Evolutionary conservation across 768 basidiomycete species (phyloP).

Genomic region (Naganishia vishniacii): DNA sequence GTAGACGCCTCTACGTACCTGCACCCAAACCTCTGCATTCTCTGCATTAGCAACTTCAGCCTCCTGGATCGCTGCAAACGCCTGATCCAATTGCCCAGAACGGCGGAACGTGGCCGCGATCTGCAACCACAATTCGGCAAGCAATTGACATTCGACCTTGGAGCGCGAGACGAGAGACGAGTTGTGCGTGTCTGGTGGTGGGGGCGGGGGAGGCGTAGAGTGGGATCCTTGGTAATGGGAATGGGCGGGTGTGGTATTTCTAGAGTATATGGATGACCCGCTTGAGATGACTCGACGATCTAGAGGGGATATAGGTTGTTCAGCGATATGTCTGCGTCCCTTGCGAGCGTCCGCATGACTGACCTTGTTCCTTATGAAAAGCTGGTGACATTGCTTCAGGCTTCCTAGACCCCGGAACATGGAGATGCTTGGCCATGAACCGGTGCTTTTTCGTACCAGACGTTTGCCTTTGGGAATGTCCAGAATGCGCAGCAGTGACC

Average conservation of each 20-base stretch:
- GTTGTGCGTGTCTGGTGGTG: conserved; percentile 49
- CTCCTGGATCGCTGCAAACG: conserved; percentile 84
- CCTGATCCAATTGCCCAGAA: conserved; percentile 81
- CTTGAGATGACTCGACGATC: conserved; percentile 36
- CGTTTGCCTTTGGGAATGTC: conserved; percentile 22
- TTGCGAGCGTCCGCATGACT: too few relatives aligned
- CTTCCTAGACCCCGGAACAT: conserved; percentile 33
- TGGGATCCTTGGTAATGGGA: conserved; percentile 34
- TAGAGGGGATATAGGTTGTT: not conserved
- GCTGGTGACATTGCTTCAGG: conserved; percentile 1
- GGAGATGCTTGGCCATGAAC: conserved; percentile 37
- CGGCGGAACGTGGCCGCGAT: conserved; percentile 89
- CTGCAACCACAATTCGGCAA: conserved; percentile 88
- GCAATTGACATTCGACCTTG: conserved; percentile 60
- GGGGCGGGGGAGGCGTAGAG: conserved; percentile 47
- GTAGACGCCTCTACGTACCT: conserved; percentile 64
- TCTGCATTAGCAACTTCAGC: conserved; percentile 81
- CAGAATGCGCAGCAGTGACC: not conserved
- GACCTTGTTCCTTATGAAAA: not conserved
- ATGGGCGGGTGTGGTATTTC: conserved; percentile 48
- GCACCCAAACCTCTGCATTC: conserved; percentile 89
- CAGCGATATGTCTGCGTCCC: too few relatives aligned
- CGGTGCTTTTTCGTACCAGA: conserved; percentile 22
- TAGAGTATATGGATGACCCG: conserved; percentile 78
- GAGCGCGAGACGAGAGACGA: conserved; percentile 35